Evolutionary conservation across 306 rosid species (phyloP).

Genomic region (Comarum palustre): DNA sequence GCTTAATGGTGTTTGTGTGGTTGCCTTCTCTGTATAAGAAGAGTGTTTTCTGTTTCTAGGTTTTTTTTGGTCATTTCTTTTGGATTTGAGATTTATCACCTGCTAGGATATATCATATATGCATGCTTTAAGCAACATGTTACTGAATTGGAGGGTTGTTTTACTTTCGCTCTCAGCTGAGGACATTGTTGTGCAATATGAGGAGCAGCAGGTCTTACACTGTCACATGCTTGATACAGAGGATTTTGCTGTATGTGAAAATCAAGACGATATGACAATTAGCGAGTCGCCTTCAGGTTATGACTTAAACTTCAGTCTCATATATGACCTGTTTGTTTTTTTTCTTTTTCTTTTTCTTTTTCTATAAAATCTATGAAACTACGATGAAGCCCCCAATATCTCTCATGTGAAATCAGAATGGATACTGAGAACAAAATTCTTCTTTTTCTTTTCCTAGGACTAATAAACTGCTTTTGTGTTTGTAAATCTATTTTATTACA

Average conservation of each 20-base stretch:
- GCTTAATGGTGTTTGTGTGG: constrained; percentile 6
- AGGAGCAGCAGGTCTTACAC: constrained; percentile 34
- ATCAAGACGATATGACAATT: constrained; percentile 34
- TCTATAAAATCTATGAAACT: background rate
- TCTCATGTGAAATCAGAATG: background rate
- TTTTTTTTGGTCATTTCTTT: background rate
- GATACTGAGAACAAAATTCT: background rate
- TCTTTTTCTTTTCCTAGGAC: background rate
- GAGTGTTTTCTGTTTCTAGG: background rate
- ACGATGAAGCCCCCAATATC: background rate
- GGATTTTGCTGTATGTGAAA: constrained; percentile 29
- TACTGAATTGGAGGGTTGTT: constrained; percentile 27
- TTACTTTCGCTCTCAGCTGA: constrained; percentile 17
- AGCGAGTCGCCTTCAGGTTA: constrained; percentile 27
- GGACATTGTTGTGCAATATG: constrained; percentile 22
- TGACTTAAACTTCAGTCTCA: constrained; percentile 10
- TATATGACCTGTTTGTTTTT: background rate
- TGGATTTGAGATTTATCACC: background rate
- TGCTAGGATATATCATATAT: no score
- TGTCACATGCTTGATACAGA: constrained; percentile 30
- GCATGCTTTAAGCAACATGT: no score
- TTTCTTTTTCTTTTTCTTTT: background rate
- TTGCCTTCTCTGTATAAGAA: background rate
- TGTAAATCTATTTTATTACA: background rate
- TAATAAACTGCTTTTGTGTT: background rate